These are phyloP conservation scores for Eucalyptus regnans DNA, from an alignment of 345 rosid species.

Conservation along the genomic window DNA sequence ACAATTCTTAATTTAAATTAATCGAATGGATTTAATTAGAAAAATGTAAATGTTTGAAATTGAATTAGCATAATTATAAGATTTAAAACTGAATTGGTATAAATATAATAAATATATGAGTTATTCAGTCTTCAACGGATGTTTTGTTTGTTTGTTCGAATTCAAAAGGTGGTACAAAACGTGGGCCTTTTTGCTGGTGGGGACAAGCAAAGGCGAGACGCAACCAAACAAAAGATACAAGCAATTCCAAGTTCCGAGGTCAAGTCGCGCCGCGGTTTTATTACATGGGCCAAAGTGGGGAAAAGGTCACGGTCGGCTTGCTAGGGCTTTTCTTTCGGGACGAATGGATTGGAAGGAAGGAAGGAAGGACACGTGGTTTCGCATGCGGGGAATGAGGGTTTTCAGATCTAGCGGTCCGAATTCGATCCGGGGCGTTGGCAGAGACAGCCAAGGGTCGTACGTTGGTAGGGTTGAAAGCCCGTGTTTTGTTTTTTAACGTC, in stretches of 20 bases:
- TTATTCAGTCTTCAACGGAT: not conserved
- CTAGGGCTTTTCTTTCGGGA: not conserved
- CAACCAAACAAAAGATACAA: not conserved
- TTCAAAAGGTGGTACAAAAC: not conserved
- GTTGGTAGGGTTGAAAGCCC: not conserved
- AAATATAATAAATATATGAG: too few species aligned
- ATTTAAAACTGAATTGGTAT: fast-evolving
- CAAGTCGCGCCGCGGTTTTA: not conserved
- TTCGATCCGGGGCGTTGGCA: not conserved
- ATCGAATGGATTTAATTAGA: too few species aligned
- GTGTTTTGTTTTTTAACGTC: not conserved
- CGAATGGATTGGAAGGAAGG: not conserved
- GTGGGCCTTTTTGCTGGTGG: not conserved
- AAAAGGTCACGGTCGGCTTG: not conserved
- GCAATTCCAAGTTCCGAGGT: not conserved
- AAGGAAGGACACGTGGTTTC: not conserved
- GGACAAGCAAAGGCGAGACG: not conserved
- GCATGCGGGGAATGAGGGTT: not conserved
- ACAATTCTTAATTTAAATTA: too few species aligned
- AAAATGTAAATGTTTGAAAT: fast-evolving
- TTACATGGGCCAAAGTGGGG: not conserved
- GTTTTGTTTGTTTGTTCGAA: too few species aligned
- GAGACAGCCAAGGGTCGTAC: not conserved
- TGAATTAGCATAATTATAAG: too few species aligned
- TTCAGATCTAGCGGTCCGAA: not conserved